These are phyloP conservation scores for Metschnikowia bowlesiae DNA, from an alignment of 805 yeast genomes.

Conservation along the genomic window DNA sequence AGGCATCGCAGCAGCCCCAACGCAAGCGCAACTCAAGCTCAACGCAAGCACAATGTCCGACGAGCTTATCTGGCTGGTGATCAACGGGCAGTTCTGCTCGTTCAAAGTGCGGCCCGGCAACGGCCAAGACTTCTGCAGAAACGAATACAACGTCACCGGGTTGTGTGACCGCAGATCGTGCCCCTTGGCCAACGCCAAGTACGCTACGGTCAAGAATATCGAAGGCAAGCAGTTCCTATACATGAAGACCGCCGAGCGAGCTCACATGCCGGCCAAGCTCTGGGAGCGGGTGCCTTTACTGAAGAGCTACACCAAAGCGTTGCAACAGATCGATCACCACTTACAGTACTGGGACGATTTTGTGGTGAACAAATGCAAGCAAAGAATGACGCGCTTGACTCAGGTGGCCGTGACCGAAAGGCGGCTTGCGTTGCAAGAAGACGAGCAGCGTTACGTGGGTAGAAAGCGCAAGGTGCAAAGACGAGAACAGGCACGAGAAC, in stretches of 20 bases:
- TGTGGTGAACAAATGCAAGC: constrained; percentile 89
- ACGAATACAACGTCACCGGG: constrained; percentile 94
- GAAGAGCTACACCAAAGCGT: constrained; percentile 83
- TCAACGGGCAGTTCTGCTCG: constrained; percentile 93
- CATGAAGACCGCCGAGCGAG: constrained; percentile 97
- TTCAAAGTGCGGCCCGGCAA: constrained; percentile 86
- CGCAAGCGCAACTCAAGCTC: background rate
- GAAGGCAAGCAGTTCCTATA: constrained; percentile 79
- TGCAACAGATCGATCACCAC: constrained; percentile 83
- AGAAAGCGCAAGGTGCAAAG: constrained; percentile 90
- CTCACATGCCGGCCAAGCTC: constrained; percentile 86
- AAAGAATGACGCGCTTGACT: constrained; percentile 87
- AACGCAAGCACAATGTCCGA: constrained; percentile 44
- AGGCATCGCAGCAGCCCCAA: background rate
- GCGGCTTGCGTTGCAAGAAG: constrained; percentile 83
- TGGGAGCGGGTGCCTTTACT: constrained; percentile 95
- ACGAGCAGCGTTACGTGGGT: constrained; percentile 91
- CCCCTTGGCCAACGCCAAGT: constrained; percentile 90
- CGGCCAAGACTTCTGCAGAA: constrained; percentile 89
- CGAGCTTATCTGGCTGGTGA: constrained; percentile 95
- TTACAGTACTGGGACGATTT: constrained; percentile 91
- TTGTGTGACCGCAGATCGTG: constrained; percentile 90
- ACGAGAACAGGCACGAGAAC: constrained; percentile 90
- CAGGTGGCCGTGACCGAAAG: constrained; percentile 96
- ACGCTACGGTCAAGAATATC: constrained; percentile 79